phyloP scores from a whole-genome alignment of 768 basidiomycete species.

The Leccinum obscurum region DNA sequence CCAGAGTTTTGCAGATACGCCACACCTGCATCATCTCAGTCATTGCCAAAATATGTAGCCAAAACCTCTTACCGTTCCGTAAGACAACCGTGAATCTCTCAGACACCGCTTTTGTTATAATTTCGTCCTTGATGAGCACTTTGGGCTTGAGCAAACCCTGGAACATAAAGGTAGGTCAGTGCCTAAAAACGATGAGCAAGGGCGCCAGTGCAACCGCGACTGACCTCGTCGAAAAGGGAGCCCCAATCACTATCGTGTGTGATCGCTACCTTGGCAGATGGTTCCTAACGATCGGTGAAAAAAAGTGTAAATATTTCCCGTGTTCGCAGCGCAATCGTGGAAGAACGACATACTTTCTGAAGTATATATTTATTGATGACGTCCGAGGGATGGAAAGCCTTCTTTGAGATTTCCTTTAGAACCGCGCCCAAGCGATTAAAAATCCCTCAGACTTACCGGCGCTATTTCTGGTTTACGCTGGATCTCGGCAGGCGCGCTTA shows the following conservation, averaged over 20 bases:
- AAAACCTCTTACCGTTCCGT: slow-evolving; percentile 13
- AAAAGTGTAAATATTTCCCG: neutral
- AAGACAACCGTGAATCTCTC: slow-evolving; percentile 12
- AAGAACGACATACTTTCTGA: slow-evolving; percentile 12
- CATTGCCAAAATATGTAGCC: neutral
- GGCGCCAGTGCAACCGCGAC: neutral
- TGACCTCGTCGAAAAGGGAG: slow-evolving; percentile 17
- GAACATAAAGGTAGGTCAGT: neutral
- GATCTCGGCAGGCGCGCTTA: slow-evolving; percentile 15
- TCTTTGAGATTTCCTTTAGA: neutral
- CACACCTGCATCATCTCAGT: slow-evolving; percentile 19
- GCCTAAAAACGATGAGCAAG: neutral
- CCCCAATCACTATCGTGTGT: slow-evolving; percentile 28
- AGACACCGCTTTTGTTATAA: slow-evolving; percentile 12
- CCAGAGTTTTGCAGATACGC: slow-evolving; percentile 17
- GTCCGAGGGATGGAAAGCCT: slow-evolving; percentile 28
- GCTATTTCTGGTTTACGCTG: slow-evolving; percentile 19
- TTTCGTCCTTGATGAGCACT: slow-evolving; percentile 12
- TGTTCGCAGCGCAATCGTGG: neutral
- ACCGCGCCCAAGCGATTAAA: neutral
- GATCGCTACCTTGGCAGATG: slow-evolving; percentile 25
- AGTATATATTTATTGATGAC: slow-evolving; percentile 28
- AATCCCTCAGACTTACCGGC: slow-evolving; percentile 12
- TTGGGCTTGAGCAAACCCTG: slow-evolving; percentile 14
- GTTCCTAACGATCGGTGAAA: slow-evolving; percentile 11